phyloP scores from a whole-genome alignment of 257 asterid species.

The Misopates orontium region DNA sequence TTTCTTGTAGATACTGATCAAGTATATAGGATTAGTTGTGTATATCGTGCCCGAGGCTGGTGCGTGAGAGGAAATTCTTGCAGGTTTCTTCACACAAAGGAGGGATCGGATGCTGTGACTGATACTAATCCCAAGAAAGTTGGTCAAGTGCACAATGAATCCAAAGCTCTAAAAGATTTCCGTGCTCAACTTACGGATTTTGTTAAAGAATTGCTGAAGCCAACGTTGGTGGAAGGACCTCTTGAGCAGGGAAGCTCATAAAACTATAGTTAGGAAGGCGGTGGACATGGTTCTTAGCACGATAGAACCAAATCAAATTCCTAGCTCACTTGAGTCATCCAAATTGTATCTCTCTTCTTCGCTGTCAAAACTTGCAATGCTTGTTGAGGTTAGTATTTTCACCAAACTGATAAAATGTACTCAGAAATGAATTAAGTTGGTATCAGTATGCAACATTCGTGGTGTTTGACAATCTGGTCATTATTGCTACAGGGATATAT shows the following conservation, averaged over 20 bases:
- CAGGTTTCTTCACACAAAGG: too few species aligned
- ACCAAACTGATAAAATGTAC: conserved; percentile 17
- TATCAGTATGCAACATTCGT: too few species aligned
- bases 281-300: too few species aligned
- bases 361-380: conserved; percentile 65
- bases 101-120: too few species aligned
- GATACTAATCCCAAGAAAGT: conserved; percentile 37
- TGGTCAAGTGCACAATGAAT: conserved; percentile 38
- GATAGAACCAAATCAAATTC: too few species aligned
- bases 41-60: conserved; percentile 86
- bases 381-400: conserved; percentile 76
- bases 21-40: conserved; percentile 61
- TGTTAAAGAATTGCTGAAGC: conserved; percentile 76
- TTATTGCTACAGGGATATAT: conserved; percentile 77
- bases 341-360: conserved; percentile 55
- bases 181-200: conserved; percentile 68
- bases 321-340: conserved; percentile 59
- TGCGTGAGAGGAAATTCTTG: conserved; percentile 82
- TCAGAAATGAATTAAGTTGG: neutral
- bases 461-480: conserved; percentile 33
- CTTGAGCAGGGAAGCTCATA: too few species aligned
- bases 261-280: too few species aligned
- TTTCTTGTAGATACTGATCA: too few species aligned
- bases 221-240: conserved; percentile 82
- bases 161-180: conserved; percentile 53